Percentiles rank a stretch among this genome's conserved stretches.
Evolutionary conservation across 2,329 filamentous ascomycete genomes (phyloP).

Genomic region (Claviceps humidiphila): DNA sequence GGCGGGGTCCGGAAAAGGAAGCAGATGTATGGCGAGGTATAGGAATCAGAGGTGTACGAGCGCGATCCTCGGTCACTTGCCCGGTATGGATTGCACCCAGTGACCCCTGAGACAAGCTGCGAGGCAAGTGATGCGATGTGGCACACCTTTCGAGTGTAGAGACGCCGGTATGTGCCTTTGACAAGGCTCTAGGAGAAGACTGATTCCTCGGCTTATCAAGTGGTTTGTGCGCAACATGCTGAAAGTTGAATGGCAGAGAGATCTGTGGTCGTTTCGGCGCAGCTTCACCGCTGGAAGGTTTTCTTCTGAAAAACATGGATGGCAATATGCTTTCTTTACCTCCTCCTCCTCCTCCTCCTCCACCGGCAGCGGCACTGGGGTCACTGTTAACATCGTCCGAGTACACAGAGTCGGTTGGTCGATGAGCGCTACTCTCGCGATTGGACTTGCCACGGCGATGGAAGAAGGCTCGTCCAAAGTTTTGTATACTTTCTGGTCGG

Average conservation of each 20-base stretch:
- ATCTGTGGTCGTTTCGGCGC: constrained; percentile 35
- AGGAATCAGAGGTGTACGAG: constrained; percentile 9
- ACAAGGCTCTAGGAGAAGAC: background rate
- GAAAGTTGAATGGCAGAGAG: constrained; percentile 53
- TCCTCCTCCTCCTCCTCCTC: constrained; percentile 5
- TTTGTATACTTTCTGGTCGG: constrained; percentile 44
- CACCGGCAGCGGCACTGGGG: constrained; percentile 12
- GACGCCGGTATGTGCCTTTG: background rate
- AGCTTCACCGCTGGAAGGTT: constrained; percentile 22
- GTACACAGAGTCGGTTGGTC: constrained; percentile 36
- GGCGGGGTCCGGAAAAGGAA: constrained; percentile 16
- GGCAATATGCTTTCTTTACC: constrained; percentile 34
- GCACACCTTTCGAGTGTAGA: background rate
- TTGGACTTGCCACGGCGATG: constrained; percentile 36
- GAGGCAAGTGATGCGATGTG: background rate
- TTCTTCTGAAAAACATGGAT: constrained; percentile 38
- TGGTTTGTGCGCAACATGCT: constrained; percentile 47
- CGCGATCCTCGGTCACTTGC: background rate
- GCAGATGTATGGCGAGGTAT: constrained; percentile 9
- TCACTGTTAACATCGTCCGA: constrained; percentile 29
- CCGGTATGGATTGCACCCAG: background rate
- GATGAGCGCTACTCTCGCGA: constrained; percentile 36
- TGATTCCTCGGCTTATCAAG: constrained; percentile 33
- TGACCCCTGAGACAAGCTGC: constrained; percentile 21
- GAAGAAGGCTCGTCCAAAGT: constrained; percentile 47